Conservation (phyloP, 2,329 filamentous ascomycete genomes). For the Elsinoe arachidis region DNA sequence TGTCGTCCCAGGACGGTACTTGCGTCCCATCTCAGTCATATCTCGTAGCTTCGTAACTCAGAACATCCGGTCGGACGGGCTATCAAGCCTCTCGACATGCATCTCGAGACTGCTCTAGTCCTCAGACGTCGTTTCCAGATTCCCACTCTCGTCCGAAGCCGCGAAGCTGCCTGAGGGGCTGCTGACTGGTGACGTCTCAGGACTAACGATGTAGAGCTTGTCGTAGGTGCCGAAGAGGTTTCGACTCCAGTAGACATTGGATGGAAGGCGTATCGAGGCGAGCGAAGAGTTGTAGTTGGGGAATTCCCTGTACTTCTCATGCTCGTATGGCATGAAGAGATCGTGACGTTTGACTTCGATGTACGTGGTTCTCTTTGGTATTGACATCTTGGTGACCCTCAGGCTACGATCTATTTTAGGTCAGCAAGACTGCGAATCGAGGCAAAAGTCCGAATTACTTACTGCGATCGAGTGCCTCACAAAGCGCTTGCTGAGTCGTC, state of each 20-base stretch:
- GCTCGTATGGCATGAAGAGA: conserved; percentile 34
- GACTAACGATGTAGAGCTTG: conserved; percentile 42
- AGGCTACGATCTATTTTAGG: conserved; percentile 18
- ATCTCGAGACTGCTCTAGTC: no score
- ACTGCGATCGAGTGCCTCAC: conserved; percentile 30
- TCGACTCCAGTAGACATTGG: conserved; percentile 37
- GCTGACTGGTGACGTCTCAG: conserved; percentile 29
- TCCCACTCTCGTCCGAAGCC: conserved; percentile 22
- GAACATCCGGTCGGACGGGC: conserved; percentile 43
- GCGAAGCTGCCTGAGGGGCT: conserved; percentile 28
- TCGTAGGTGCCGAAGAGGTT: conserved; percentile 38
- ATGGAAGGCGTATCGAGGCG: conserved; percentile 40
- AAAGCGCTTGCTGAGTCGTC: conserved; percentile 38
- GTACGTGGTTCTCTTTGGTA: conserved; percentile 38
- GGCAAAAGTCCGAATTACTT: conserved; percentile 11
- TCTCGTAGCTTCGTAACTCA: conserved; percentile 36
- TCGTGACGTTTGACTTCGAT: conserved; percentile 40
- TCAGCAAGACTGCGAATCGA: neutral
- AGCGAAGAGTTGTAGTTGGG: conserved; percentile 40
- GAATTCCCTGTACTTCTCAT: conserved; percentile 24
- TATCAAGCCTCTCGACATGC: no score
- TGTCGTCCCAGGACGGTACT: neutral
- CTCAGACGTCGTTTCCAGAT: neutral
- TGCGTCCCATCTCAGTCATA: neutral
- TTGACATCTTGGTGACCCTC: conserved; percentile 39